These are phyloP conservation scores for Tulasnella calospora DNA, from an alignment of 768 basidiomycete species.

Conservation along the genomic window DNA sequence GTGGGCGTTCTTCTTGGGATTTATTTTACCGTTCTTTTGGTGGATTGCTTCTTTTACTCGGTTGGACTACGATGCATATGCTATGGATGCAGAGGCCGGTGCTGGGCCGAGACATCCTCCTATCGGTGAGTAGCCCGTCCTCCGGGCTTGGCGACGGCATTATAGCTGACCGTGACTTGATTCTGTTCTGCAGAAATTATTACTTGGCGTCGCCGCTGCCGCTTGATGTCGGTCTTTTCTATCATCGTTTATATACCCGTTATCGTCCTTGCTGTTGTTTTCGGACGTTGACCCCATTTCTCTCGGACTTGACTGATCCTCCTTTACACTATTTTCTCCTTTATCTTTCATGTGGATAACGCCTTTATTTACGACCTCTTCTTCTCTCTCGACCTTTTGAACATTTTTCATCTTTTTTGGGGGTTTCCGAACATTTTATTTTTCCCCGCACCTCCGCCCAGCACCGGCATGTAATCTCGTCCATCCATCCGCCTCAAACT, in stretches of 20 bases:
- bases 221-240: conserved; percentile 26
- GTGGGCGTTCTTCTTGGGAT: conserved; percentile 29
- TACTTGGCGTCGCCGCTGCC: conserved; percentile 28
- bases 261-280: conserved; percentile 27
- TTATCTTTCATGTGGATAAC: conserved; percentile 10
- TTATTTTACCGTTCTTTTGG: conserved; percentile 26
- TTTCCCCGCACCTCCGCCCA: not conserved
- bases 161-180: not conserved
- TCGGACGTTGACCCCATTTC: conserved; percentile 17
- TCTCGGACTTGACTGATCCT: not conserved
- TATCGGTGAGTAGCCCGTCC: not conserved
- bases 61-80: not conserved
- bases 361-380: conserved; percentile 13
- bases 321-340: conserved; percentile 2
- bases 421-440: not conserved
- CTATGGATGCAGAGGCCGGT: not conserved
- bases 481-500: not conserved
- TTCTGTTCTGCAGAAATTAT: conserved; percentile 6
- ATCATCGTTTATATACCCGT: conserved; percentile 28
- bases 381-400: not conserved
- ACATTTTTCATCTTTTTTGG: conserved; percentile 1
- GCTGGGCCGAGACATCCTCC: conserved; percentile 6
- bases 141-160: not conserved
- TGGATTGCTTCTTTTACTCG: conserved; percentile 24
- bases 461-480: not conserved